A percentile compares a stretch with the other conserved stretches of the same genome.
phyloP scores from a whole-genome alignment of 257 asterid species.

The Ocimum tenuiflorum region DNA sequence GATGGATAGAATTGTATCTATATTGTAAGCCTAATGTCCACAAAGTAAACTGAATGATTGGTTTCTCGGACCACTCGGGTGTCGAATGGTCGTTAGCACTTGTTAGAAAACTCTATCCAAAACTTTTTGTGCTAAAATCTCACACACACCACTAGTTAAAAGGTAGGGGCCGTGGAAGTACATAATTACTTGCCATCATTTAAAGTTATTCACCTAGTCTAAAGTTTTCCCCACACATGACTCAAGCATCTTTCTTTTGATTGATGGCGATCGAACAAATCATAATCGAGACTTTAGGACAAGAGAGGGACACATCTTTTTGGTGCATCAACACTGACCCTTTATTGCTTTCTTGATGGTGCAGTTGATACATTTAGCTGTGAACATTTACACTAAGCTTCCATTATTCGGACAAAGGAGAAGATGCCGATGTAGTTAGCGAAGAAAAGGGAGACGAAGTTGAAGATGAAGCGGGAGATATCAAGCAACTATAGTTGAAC shows the following conservation, averaged over 20 bases:
- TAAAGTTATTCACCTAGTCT: slow-evolving; percentile 19
- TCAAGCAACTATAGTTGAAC: slow-evolving; percentile 41
- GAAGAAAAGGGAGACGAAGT: slow-evolving; percentile 54
- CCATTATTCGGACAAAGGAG: slow-evolving; percentile 23
- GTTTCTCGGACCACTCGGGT: neutral
- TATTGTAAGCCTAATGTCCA: neutral
- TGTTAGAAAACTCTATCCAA: neutral
- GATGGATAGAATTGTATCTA: neutral
- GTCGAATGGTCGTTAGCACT: neutral
- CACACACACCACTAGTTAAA: neutral
- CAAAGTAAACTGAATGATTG: neutral
- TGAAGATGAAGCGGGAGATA: slow-evolving; percentile 31
- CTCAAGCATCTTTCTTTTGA: too few relatives aligned
- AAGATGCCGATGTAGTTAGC: slow-evolving; percentile 33
- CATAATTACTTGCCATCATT: slow-evolving; percentile 16
- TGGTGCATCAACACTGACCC: slow-evolving; percentile 11
- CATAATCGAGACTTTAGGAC: slow-evolving; percentile 9
- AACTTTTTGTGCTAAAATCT: neutral
- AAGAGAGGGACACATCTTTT: neutral
- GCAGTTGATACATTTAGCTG: neutral
- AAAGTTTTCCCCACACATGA: too few relatives aligned
- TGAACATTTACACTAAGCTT: slow-evolving; percentile 4
- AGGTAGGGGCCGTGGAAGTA: slow-evolving; percentile 12
- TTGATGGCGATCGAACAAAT: slow-evolving; percentile 21
- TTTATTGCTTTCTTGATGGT: slow-evolving; percentile 15